These are phyloP conservation scores for Vigna angularis DNA, from an alignment of 306 rosid species.

Conservation along the genomic window DNA sequence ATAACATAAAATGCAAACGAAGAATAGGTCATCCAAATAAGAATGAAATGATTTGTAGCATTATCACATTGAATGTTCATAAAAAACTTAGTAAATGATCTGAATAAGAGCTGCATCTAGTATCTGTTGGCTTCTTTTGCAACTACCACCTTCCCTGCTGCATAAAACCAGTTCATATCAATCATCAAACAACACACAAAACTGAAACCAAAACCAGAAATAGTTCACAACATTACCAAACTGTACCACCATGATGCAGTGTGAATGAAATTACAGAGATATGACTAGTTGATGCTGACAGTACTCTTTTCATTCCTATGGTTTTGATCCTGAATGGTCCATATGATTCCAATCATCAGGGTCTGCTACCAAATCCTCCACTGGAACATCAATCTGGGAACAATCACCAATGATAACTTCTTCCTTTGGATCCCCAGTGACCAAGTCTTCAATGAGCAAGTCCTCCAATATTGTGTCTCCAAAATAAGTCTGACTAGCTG, in stretches of 20 bases:
- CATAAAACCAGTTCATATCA: slow-evolving; percentile 39
- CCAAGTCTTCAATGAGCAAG: slow-evolving; percentile 56
- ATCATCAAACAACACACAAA: slow-evolving; percentile 22
- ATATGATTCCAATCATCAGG: slow-evolving; percentile 67
- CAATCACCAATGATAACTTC: slow-evolving; percentile 50
- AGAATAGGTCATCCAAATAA: neutral
- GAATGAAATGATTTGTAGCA: neutral
- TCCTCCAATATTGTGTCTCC: slow-evolving; percentile 60
- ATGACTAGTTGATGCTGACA: neutral
- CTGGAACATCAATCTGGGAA: slow-evolving; percentile 52
- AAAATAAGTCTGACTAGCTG: neutral
- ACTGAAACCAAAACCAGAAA: neutral
- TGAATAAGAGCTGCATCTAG: slow-evolving; percentile 39
- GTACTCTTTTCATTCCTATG: slow-evolving; percentile 4
- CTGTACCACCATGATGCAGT: slow-evolving; percentile 27
- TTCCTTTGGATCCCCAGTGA: slow-evolving; percentile 53
- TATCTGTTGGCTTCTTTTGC: slow-evolving; percentile 48
- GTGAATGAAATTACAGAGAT: slow-evolving; percentile 27
- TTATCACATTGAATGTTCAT: neutral
- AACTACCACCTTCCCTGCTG: slow-evolving; percentile 53
- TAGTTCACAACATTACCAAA: neutral
- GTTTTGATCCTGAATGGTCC: slow-evolving; percentile 57
- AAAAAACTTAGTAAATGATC: slow-evolving; percentile 44
- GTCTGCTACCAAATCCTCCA: slow-evolving; percentile 54
- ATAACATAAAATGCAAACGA: slow-evolving; percentile 11